These are phyloP conservation scores for Phylloboletellus chloephorus DNA, from an alignment of 1,284 basidiomycete genomes.

Conservation along the genomic window DNA sequence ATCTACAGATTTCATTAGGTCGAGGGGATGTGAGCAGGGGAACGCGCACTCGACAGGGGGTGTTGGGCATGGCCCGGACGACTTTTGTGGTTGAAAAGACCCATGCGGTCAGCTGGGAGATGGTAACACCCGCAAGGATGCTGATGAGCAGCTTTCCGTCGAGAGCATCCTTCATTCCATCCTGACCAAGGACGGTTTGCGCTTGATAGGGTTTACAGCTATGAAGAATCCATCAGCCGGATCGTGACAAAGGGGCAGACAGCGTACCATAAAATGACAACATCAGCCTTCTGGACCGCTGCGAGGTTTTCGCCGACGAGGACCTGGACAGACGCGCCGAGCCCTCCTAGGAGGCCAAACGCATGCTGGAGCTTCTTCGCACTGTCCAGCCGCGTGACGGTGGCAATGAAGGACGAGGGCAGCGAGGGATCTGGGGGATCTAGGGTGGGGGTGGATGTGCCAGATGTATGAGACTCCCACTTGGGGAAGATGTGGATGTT, in stretches of 20 bases:
- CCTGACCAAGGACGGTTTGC: conserved; percentile 64
- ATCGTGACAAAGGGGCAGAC: neutral
- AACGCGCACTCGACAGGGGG: conserved; percentile 80
- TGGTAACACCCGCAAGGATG: conserved; percentile 93
- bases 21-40: neutral
- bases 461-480: conserved; percentile 82
- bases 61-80: conserved; percentile 98
- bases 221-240: conserved; percentile 4
- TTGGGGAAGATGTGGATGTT: conserved; percentile 37
- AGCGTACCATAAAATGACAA: conserved; percentile 81
- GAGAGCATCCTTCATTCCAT: conserved; percentile 84
- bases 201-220: conserved; percentile 96
- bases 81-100: conserved; percentile 77
- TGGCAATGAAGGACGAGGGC: conserved; percentile 84
- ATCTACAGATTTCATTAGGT: conserved; percentile 51
- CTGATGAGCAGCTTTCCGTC: conserved; percentile 91
- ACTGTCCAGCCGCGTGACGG: conserved; percentile 78
- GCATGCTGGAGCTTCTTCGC: conserved; percentile 63
- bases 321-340: conserved; percentile 67
- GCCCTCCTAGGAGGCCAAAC: conserved; percentile 55
- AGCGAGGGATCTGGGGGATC: conserved; percentile 58
- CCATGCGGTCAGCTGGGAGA: conserved; percentile 74
- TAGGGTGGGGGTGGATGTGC: conserved; percentile 68
- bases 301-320: conserved; percentile 65
- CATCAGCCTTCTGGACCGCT: conserved; percentile 73